Percentiles rank a stretch among this genome's conserved stretches.
Evolutionary conservation across 2,329 filamentous ascomycete genomes (phyloP).

Genomic region (Fusarium nygamai): DNA sequence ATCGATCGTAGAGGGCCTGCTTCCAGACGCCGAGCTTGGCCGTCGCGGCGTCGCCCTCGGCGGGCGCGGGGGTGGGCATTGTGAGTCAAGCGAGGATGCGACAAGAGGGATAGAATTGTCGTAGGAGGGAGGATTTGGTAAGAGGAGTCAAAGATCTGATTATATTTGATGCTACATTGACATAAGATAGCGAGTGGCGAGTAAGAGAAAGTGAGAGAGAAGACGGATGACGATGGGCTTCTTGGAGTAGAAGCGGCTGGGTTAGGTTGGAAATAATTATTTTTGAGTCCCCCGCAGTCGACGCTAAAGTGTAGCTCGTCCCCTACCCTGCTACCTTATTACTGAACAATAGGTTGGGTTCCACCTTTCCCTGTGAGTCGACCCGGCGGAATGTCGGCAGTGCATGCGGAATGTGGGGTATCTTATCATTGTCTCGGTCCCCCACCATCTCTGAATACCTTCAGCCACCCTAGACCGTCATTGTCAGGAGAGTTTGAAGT

Average conservation of each 20-base stretch:
- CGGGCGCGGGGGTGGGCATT: constrained; percentile 45
- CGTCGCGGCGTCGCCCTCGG: constrained; percentile 46
- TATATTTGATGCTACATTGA: constrained; percentile 42
- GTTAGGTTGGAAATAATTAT: constrained; percentile 39
- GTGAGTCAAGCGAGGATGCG: constrained; percentile 34
- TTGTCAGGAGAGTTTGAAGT: neutral
- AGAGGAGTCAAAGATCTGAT: neutral
- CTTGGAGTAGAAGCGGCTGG: constrained; percentile 13
- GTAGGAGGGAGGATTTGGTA: neutral
- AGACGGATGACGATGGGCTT: constrained; percentile 16
- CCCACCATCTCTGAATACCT: constrained; percentile 2
- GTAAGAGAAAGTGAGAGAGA: neutral
- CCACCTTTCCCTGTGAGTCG: neutral
- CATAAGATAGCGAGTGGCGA: constrained; percentile 20
- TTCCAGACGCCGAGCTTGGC: constrained; percentile 63
- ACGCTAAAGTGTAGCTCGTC: constrained; percentile 35
- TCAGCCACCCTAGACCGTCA: constrained; percentile 25
- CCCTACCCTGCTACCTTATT: constrained; percentile 33
- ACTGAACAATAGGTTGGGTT: neutral
- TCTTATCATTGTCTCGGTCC: constrained; percentile 33
- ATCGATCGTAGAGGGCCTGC: constrained; percentile 66
- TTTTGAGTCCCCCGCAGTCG: constrained; percentile 39
- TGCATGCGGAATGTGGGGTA: constrained; percentile 29
- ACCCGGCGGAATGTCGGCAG: constrained; percentile 13
- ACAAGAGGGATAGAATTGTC: neutral